These are phyloP conservation scores for Fraxinus xanthoxyloides DNA, from an alignment of 305 asterid genomes.

Conservation along the genomic window DNA sequence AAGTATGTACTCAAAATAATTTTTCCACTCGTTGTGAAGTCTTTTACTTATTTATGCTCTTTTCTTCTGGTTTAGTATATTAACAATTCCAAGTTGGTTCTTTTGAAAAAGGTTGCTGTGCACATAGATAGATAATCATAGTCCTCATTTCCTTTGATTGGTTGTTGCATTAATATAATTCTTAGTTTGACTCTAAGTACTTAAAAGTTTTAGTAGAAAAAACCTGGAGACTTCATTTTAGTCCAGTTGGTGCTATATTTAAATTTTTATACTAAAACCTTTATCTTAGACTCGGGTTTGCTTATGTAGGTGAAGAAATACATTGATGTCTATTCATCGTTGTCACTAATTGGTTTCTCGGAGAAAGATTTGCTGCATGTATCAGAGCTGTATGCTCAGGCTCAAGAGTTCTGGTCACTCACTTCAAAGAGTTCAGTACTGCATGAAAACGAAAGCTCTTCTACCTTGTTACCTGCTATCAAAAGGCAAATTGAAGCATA, in stretches of 20 bases:
- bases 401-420: conserved; percentile 69
- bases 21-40: not conserved
- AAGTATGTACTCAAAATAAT: not conserved
- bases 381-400: conserved; percentile 61
- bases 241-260: conserved; percentile 14
- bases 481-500: conserved; percentile 67
- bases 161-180: not conserved
- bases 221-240: not conserved
- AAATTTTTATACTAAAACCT: conserved; percentile 5
- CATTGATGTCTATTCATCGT: conserved; percentile 86
- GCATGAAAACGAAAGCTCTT: conserved; percentile 33
- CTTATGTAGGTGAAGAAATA: conserved; percentile 83
- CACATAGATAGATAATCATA: not conserved
- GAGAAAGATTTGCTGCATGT: conserved; percentile 70
- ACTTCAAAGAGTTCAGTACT: conserved; percentile 41
- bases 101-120: not conserved
- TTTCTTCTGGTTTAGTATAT: not conserved
- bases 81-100: not conserved
- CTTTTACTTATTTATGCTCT: not conserved
- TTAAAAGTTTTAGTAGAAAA: not conserved
- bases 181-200: not conserved
- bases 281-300: conserved; percentile 34
- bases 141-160: not conserved
- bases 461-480: conserved; percentile 36
- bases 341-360: conserved; percentile 89